Evolutionary conservation across 345 rosid species (phyloP).

Genomic region (Arabidopsis arenosa): DNA sequence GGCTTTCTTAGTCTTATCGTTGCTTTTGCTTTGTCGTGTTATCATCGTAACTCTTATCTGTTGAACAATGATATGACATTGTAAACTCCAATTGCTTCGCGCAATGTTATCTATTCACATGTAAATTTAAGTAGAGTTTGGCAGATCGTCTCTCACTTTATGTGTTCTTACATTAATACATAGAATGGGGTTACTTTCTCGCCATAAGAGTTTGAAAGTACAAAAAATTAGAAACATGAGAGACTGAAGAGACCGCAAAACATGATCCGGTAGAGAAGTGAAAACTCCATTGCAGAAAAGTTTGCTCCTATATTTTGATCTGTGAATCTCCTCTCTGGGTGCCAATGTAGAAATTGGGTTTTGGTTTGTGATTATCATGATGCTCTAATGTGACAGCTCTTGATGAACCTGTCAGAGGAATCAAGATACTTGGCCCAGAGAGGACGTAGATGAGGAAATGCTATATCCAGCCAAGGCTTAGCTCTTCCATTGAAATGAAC

Average conservation of each 20-base stretch:
- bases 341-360: conserved; percentile 30
- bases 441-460: conserved; percentile 80
- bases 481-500: conserved; percentile 97
- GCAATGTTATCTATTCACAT: conserved; percentile 48
- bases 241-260: conserved; percentile 31
- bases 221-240: conserved; percentile 41
- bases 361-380: conserved; percentile 48
- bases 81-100: conserved; percentile 42
- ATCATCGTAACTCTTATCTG: conserved; percentile 54
- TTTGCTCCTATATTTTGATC: conserved; percentile 37
- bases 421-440: conserved; percentile 84
- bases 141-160: conserved; percentile 31
- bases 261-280: conserved; percentile 36
- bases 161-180: conserved; percentile 43
- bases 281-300: conserved; percentile 35
- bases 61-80: conserved; percentile 44
- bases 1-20: conserved; percentile 46
- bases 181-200: conserved; percentile 34
- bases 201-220: conserved; percentile 40
- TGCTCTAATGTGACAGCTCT: conserved; percentile 72
- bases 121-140: conserved; percentile 59
- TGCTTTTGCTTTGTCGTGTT: conserved; percentile 45
- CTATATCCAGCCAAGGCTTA: conserved; percentile 98
- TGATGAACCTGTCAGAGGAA: conserved; percentile 89
- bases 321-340: conserved; percentile 43